Evolutionary conservation across 2,329 filamentous ascomycete genomes (phyloP), one percentile per base, ranked within the genome.

Genomic region (Magnaporthiopsis incrustans): DNA sequence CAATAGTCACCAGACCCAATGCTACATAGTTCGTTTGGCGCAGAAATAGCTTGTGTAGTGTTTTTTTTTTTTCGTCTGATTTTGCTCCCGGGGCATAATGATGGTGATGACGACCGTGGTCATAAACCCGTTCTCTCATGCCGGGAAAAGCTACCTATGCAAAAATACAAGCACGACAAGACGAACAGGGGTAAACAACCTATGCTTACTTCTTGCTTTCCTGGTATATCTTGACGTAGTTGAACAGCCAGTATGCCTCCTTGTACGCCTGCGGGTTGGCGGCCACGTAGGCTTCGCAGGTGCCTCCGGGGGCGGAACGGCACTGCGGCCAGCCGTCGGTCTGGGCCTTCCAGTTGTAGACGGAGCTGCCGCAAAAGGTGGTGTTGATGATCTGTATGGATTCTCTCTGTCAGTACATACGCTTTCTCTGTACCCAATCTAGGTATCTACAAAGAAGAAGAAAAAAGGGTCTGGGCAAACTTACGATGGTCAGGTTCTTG

Each of bases 241-340:
- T 81, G 71, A 89, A 78, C 58, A 78, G 74, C 83, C 85, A 89
- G 73, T 84, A 88, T 6, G 83, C 78, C 25, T 86, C 79, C 14
- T 71, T 68, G 69, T 88, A 89, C 1, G 79, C 83, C 10, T 73
- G 68, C 0, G 86, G 85, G 69, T 86, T 83, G 67, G 82, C 78
- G 64, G 76, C 75, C 14, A 88, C 86, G 71, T 78, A 88, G 27
- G 77, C 78, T 15, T 81, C 70, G 75, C 86, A 89, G 4, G 67
- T 68, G 18, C 61, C 60, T 32, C 67, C 68, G 59, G 64, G 64
- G 6, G 66, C 62, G 60, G 61, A 67, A 22, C 61, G 64, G 64
- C 68, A 70, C n/a, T 63, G 56, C 14, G n/a, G 35, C 69, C 68
- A 70, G 8, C 63, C 64, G 33, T 64, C 63, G 35, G 66, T 63